Base-by-base conservation (phyloP, 371 early-diverging fungal species). In the Mucor velutinosus region DNA sequence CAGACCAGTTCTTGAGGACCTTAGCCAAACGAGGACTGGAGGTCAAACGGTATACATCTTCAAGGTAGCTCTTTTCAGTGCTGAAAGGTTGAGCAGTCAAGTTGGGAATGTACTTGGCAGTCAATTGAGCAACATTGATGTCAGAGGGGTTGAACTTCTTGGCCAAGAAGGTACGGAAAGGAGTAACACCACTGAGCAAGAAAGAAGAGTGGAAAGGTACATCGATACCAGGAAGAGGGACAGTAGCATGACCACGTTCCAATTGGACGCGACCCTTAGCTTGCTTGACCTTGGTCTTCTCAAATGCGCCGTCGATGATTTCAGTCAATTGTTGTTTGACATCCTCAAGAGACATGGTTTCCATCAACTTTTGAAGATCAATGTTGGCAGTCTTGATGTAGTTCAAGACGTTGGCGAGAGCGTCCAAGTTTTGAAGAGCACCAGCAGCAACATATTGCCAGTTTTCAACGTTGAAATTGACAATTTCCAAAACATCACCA, bases 201-300 rank as follows among this genome's bases (percentile, higher is more conserved):
- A 95, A 94, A 63, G 89, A 87, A 4, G 97, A 97, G 84, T 98
- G 98, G 93, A 97, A 98, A 56, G 98, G 98, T 60, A 98, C 95
- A 75, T 98, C 98, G 64, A 98, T 94, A 67, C 97, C 97, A 21
- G 87, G 85, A 25, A 98, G 77, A 49, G 97, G 97, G 30, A 96
- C 94, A 35, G 98, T 96, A 27, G 97, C 95, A 66, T 89, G 83
- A 59, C 96, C 96, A 72, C 98, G 94, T 70, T 94, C 95, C 41
- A 92, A 90, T 55, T 79, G 75, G 65, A 96, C 79, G 57, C 85
- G 75, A 49, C 92, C 93, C 67, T 86, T 84, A 25, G 80, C 86
- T 65, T 81, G 67, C 81, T 89, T 89, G 45, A 87, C 88, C 56
- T 84, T 86, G 21, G 89, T 93, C 86, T 90, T 88, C 60, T 84